Evolutionary conservation across 2,329 filamentous ascomycete genomes (phyloP), one percentile per base, ranked within the genome.

Genomic region (Penicillium sp.): DNA sequence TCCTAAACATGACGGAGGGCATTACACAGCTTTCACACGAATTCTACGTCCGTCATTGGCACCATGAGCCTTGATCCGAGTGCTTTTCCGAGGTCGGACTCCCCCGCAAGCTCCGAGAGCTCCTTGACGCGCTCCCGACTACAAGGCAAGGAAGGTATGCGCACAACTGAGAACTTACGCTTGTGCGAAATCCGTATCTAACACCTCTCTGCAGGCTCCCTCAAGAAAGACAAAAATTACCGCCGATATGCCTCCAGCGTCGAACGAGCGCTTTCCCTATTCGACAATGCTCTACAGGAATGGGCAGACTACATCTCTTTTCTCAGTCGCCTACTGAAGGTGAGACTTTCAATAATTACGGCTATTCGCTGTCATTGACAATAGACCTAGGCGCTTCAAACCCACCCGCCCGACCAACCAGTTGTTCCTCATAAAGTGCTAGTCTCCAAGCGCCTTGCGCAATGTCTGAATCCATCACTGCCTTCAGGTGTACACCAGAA

Each of bases 251-350:
- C 92, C 43, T 85, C 88, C 46, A 89, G 86, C 55, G 87, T 99
- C 62, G 93, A 97, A 69, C 86, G 92, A 72, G 90, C 92, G 32
- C 82, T 99, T 58, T 85, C 89, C 43, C 82, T 96, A 32, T 99
- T 97, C 78, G 94, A 99, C 71, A 92, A 91, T 14, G 87, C 91
- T 29, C 81, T 97, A 64, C 92, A 97, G 76, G 94, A 99, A 85
- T 99, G 94, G 94, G 94, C 95, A 46, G 94, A 99, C 77, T 99
- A 99, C 71, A 99, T 99, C 68, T 96, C 93, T 16, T 99, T 97
- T 72, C 79, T 99, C 52, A 95, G 90, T 70, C 86, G 91, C 58
- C 81, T 99, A 46, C 81, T 96, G 58, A 97, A 97, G 85, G 91
- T 92, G 72, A 64, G 69, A 61, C 38, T 9, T 40, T 58, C 44